Conservation (phyloP, 768 basidiomycete genomes). For the Ramaria rubella region DNA sequence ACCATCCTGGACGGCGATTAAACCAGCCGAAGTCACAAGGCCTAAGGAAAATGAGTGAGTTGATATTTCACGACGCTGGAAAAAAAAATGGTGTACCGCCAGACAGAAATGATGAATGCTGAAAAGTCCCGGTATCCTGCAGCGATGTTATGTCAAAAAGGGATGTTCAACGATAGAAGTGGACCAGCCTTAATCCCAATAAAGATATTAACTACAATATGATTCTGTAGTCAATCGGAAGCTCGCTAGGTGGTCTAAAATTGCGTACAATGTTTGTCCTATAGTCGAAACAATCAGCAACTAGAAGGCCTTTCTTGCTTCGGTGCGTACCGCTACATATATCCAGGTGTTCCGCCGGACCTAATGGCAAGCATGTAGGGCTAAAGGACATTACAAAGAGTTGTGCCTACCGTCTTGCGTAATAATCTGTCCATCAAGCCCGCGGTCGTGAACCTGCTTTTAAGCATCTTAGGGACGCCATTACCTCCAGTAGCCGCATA, state of each 20-base stretch:
- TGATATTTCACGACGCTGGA: not conserved
- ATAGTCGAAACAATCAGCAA: not conserved
- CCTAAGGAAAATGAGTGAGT: constrained; percentile 22
- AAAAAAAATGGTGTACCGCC: constrained; percentile 28
- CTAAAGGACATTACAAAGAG: not conserved
- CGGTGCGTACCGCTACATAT: constrained; percentile 47
- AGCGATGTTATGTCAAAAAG: not conserved
- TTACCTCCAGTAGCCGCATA: constrained; percentile 11
- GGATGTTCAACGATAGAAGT: not conserved
- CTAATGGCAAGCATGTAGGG: not conserved
- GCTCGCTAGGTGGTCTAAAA: not conserved
- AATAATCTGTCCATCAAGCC: constrained; percentile 49
- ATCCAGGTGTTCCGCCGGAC: constrained; percentile 56
- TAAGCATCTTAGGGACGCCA: constrained; percentile 33
- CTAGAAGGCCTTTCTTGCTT: not conserved
- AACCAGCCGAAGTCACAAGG: constrained; percentile 56
- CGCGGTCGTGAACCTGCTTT: constrained; percentile 41
- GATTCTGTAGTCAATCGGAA: not conserved
- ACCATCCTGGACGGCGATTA: constrained; percentile 59
- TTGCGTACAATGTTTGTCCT: constrained; percentile 49
- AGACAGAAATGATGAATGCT: constrained; percentile 56
- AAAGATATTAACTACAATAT: constrained; percentile 48
- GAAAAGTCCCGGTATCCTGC: constrained; percentile 49
- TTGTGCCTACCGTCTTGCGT: constrained; percentile 42
- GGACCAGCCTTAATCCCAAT: constrained; percentile 51